A percentile compares a stretch with the other conserved stretches of the same genome.
Evolutionary conservation across 2,329 filamentous ascomycete genomes (phyloP).

Genomic region (Epichloe hybrida): DNA sequence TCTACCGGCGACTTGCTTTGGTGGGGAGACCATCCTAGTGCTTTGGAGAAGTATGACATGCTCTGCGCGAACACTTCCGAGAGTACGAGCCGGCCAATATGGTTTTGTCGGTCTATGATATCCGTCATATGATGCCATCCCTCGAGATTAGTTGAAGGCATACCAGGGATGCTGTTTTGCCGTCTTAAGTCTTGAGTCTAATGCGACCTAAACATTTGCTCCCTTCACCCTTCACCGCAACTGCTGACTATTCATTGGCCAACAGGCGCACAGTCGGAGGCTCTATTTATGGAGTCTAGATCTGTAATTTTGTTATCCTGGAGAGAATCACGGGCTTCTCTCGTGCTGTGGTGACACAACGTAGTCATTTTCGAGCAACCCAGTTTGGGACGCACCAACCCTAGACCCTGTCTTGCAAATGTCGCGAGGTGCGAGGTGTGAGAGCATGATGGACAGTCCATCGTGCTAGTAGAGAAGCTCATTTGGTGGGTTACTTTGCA

Average conservation of each 20-base stretch:
- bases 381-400: background rate
- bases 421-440: background rate
- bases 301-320: too few relatives aligned
- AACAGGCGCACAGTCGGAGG: background rate
- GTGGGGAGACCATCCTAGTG: background rate
- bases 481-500: constrained; percentile 1
- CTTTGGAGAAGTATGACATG: background rate
- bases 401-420: background rate
- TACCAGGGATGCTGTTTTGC: background rate
- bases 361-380: background rate
- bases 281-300: background rate
- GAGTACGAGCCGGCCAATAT: background rate
- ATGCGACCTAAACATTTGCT: background rate
- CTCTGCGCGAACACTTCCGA: background rate
- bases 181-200: background rate
- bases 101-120: background rate
- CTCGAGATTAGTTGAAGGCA: background rate
- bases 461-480: background rate
- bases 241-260: background rate
- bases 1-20: background rate
- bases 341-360: background rate
- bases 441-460: background rate
- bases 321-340: background rate
- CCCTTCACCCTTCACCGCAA: background rate
- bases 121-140: constrained; percentile 3